phyloP scores from a whole-genome alignment of 768 basidiomycete species.

The Suillus alpinus region DNA sequence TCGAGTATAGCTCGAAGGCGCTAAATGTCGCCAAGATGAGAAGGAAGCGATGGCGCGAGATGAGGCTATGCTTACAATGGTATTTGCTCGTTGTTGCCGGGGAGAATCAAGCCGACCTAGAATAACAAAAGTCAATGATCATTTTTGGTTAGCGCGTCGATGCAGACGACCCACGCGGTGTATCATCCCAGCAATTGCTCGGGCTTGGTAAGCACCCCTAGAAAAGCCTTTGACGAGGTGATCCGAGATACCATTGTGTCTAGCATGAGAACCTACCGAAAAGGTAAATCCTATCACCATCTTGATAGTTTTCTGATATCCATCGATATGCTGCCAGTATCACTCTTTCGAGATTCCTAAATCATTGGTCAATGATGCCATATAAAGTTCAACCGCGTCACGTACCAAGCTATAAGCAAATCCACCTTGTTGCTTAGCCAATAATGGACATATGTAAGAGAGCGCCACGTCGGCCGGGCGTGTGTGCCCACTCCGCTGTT shows the following conservation, averaged over 20 bases:
- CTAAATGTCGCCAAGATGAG: constrained; percentile 11
- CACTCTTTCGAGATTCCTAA: constrained; percentile 30
- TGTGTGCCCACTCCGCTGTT: constrained; percentile 33
- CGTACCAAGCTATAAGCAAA: constrained; percentile 31
- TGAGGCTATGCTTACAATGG: constrained; percentile 27
- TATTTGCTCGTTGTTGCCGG: constrained; percentile 33
- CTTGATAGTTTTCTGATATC: constrained; percentile 30
- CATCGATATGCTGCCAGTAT: constrained; percentile 30
- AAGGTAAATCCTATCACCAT: constrained; percentile 33
- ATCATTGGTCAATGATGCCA: neutral
- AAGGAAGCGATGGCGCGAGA: neutral
- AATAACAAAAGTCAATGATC: neutral
- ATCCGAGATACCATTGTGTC: neutral
- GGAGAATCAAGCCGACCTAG: constrained; percentile 33
- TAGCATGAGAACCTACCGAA: constrained; percentile 28
- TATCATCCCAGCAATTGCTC: constrained; percentile 37
- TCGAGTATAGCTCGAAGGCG: constrained; percentile 28
- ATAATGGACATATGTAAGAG: constrained; percentile 18
- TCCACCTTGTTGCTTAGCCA: constrained; percentile 24
- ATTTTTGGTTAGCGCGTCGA: constrained; percentile 3
- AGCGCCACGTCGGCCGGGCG: constrained; percentile 12
- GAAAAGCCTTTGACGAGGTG: constrained; percentile 34
- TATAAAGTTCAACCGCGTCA: neutral
- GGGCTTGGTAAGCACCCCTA: constrained; percentile 41
- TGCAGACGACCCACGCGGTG: constrained; percentile 20